Base-by-base conservation (phyloP, 1,284 basidiomycete species). In the Cystobasidium sp. region DNA sequence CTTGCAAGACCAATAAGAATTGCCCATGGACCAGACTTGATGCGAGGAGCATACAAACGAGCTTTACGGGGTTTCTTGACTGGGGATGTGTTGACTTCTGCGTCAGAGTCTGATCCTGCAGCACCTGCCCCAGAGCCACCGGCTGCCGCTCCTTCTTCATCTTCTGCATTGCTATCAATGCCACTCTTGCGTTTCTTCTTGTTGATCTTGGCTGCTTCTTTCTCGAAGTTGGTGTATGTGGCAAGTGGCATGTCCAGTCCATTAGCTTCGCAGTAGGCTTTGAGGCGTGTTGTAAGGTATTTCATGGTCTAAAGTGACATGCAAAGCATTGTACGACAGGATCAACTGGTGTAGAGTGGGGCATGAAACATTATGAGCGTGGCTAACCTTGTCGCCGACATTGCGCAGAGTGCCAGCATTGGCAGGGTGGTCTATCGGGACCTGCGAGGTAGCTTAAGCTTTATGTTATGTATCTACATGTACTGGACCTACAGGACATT, bases 101-200 rank as follows among this genome's bases (percentile, higher is more conserved):
- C 39, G 20, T 71, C 51, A 18, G 41, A 44, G 8, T n/a, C 52
- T 12, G 14, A 37, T 62, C 31, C 18, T 10, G 20, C 52, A n/a
- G 6, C 43, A 31, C 24, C 12, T 7, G 5, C n/a, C 18, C 24
- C 22, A 37, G 51, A 66, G 43, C 47, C 70, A 47, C 39, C n/a
- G 43, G 61, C 59, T 22, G 22, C 49, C 39, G 22, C 41, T 44
- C 37, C 63, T 9, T 20, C 52, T n/a, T 73, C 66, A 37, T 43
- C 43, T 39, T 24, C 53, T n/a, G 24, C 66, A 18, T 62, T 18
- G 22, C 3, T 4, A n/a, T 14, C 55, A 20, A 3, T 37, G 7
- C 49, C 64, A 43, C 18, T 56, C 41, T 56, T 65, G 53, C 70
- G 70, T 63, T 73, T 66, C 63, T 73, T 73, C 61, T 63, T 62